These are phyloP conservation scores for Paecilomyces fulvus DNA, from an alignment of 2,329 filamentous ascomycete species.

Conservation along the genomic window DNA sequence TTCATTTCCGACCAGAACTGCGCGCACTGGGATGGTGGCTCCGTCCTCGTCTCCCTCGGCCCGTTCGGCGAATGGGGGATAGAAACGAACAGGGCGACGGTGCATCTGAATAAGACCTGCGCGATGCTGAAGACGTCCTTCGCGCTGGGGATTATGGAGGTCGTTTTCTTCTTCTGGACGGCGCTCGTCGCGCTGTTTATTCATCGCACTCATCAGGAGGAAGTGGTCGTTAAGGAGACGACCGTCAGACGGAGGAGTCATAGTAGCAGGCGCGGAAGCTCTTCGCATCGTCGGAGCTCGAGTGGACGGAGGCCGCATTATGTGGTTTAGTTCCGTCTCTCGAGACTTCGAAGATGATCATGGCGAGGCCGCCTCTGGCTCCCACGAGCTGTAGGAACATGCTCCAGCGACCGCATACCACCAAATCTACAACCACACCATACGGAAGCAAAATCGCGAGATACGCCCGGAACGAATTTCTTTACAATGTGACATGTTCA, in stretches of 20 bases:
- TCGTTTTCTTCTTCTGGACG: constrained; percentile 71
- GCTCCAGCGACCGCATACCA: background rate
- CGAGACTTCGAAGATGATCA: background rate
- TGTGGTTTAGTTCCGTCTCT: constrained; percentile 4
- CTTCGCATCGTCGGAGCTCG: constrained; percentile 6
- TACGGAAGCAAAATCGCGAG: background rate
- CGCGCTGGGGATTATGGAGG: constrained; percentile 84
- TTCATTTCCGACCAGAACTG: constrained; percentile 58
- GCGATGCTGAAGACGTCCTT: constrained; percentile 87
- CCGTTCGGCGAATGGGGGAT: constrained; percentile 49
- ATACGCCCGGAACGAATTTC: background rate
- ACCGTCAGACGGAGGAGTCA: constrained; percentile 25
- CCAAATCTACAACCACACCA: background rate
- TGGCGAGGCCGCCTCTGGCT: too few species aligned
- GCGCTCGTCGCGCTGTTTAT: constrained; percentile 55
- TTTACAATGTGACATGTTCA: background rate
- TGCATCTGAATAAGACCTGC: constrained; percentile 65
- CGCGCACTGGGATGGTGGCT: constrained; percentile 45
- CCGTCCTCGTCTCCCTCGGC: constrained; percentile 53
- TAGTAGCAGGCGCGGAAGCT: constrained; percentile 27
- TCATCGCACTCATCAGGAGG: constrained; percentile 21
- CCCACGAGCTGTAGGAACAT: too few species aligned
- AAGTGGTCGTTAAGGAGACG: constrained; percentile 33
- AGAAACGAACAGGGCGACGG: constrained; percentile 39
- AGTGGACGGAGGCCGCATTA: constrained; percentile 6